Evolutionary conservation across 805 yeast genomes (phyloP).

Genomic region (Candida coleopterorum): DNA sequence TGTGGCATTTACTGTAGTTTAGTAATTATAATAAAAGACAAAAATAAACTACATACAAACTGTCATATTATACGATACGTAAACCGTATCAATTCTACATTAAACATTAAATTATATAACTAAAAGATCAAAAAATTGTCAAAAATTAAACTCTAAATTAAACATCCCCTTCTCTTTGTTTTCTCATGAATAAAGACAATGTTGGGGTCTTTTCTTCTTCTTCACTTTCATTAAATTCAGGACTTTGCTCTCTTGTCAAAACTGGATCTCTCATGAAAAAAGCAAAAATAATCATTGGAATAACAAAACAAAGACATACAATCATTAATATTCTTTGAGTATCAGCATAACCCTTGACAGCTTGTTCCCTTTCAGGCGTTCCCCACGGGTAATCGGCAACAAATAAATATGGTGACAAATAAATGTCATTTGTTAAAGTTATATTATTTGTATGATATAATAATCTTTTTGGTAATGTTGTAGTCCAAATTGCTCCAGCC

Average conservation of each 20-base stretch:
- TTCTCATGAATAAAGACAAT: conserved; percentile 4
- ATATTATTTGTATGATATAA: conserved; percentile 25
- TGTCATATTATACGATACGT: background rate
- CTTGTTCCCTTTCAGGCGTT: conserved; percentile 52
- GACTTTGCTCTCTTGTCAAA: conserved; percentile 32
- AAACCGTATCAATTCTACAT: no score
- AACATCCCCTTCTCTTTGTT: background rate
- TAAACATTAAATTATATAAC: no score
- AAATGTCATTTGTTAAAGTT: conserved; percentile 20
- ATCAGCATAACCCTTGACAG: conserved; percentile 54
- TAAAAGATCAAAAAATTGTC: no score
- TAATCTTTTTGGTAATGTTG: conserved; percentile 45
- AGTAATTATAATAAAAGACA: no score
- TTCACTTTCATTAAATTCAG: conserved; percentile 10
- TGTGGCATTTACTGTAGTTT: no score
- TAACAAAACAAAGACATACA: conserved; percentile 51
- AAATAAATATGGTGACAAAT: conserved; percentile 48
- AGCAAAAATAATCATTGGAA: conserved; percentile 45
- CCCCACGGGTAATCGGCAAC: conserved; percentile 53
- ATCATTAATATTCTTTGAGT: conserved; percentile 56
- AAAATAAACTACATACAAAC: no score
- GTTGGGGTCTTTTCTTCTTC: no score
- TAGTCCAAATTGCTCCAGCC: conserved; percentile 71
- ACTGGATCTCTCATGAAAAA: conserved; percentile 51
- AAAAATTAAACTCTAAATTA: no score